Conservation (phyloP, 2,329 filamentous ascomycete genomes). For the Ascochyta pisi region DNA sequence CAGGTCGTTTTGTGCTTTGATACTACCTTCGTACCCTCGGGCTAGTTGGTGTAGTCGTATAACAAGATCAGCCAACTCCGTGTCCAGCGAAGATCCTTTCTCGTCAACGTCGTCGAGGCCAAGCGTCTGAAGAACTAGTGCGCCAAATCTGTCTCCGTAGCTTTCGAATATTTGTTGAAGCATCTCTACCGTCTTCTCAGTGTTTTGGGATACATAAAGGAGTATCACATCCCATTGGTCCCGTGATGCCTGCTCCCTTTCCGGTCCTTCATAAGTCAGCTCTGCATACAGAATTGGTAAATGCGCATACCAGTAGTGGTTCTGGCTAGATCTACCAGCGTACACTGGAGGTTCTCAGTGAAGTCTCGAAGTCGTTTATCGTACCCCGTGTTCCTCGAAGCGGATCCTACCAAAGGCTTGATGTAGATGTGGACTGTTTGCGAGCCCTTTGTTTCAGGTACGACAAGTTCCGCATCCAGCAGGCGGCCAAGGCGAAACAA, state of each 20-base stretch:
- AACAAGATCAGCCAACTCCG: conserved; percentile 3
- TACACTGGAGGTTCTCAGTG: background rate
- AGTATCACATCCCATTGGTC: conserved; percentile 7
- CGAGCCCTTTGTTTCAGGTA: background rate
- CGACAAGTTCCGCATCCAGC: background rate
- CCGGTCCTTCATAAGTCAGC: conserved; percentile 3
- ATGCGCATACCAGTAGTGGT: background rate
- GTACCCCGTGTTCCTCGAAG: background rate
- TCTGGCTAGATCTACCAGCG: background rate
- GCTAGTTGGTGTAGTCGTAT: conserved; percentile 6
- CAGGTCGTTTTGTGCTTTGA: conserved; percentile 1
- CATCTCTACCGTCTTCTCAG: background rate
- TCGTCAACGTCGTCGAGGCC: conserved; percentile 7
- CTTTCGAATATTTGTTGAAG: background rate
- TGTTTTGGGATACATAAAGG: background rate
- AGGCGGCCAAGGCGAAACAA: background rate
- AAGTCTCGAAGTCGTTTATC: background rate
- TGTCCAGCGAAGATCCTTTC: background rate
- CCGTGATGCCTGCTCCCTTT: background rate
- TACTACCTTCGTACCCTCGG: background rate
- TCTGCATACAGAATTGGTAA: background rate
- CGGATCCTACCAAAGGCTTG: background rate
- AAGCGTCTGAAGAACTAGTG: conserved; percentile 9
- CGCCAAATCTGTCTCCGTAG: background rate
- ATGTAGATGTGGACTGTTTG: background rate